A percentile compares a stretch with the other conserved stretches of the same genome.
Evolutionary conservation across 1,284 basidiomycete genomes (phyloP).

Genomic region (Irpex sp.): DNA sequence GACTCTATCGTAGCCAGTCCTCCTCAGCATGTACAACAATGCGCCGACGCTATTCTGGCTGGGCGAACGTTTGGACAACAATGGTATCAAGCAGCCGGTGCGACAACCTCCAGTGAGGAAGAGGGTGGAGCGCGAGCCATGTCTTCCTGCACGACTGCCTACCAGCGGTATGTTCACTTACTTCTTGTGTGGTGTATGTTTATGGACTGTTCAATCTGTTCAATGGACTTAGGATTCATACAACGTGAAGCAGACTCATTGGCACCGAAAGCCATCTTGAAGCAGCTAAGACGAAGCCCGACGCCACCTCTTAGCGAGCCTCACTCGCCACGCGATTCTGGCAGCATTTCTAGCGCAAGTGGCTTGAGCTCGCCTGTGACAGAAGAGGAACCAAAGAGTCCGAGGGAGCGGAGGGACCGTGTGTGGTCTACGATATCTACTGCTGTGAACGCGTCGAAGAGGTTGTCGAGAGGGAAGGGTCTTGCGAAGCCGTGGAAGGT

Average conservation of each 20-base stretch:
- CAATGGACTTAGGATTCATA: slow-evolving; percentile 48
- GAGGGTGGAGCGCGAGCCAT: slow-evolving; percentile 46
- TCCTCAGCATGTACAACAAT: slow-evolving; percentile 50
- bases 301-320: slow-evolving; percentile 26
- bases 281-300: slow-evolving; percentile 42
- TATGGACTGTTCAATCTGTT: neutral
- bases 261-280: slow-evolving; percentile 50
- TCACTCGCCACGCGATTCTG: neutral
- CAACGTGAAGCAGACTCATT: slow-evolving; percentile 59
- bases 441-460: slow-evolving; percentile 12
- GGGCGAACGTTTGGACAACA: slow-evolving; percentile 26
- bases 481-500: slow-evolving; percentile 44
- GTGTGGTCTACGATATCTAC: slow-evolving; percentile 23
- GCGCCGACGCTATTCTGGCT: slow-evolving; percentile 40
- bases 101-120: slow-evolving; percentile 20
- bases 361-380: slow-evolving; percentile 8
- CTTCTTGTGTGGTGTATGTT: neutral
- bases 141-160: slow-evolving; percentile 66
- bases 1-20: slow-evolving; percentile 4
- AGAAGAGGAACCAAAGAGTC: neutral
- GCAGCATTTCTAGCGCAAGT: slow-evolving; percentile 1
- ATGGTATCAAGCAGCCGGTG: slow-evolving; percentile 12
- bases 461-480: slow-evolving; percentile 10
- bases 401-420: neutral
- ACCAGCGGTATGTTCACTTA: slow-evolving; percentile 38